Base-by-base conservation (phyloP, 2,329 filamentous ascomycete species). In the Trichophyton schoenleinii region DNA sequence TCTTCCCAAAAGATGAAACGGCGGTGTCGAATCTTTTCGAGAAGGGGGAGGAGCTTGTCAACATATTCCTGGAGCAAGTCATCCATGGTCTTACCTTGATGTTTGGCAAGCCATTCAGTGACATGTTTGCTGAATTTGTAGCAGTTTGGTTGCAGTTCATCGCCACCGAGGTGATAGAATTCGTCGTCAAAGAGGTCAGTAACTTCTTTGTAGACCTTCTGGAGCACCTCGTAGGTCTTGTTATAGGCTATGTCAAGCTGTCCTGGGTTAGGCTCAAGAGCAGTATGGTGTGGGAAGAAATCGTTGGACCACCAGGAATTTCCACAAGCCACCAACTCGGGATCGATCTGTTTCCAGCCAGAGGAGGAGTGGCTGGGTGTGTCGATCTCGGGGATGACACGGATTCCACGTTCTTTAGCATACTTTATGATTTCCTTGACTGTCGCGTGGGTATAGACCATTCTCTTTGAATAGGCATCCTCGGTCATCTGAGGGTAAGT, bases 221-320 rank as follows among this genome's bases (percentile, higher is more conserved):
- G 69, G 1, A 83, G 77, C 2, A 81, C 77, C 34, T 80, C 75
- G 67, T 83, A 83, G 2, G 80, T 82, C 65, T 79, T 78, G 72
- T 79, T 74, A 69, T 82, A 79, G 62, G 82, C 72, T 58, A 81
- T 78, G 63, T 83, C 80, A 58, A 83, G 75, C 64, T 83, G 80
- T 20, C 81, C 81, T 0, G 81, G 81, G 66, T 80, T 81, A 1
- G 81, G 81, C 71, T 83, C 72, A 7, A 82, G 79, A 61, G 78
- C 81, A 1, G 82, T 83, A 65, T 83, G 80, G 22, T 77, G 69
- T 0, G 75, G 62, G 77, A 77, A 84, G 64, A 74, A 70, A 62
- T 84, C 82, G 68, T 84, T 84, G 42, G 79, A 82, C 82, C 81
- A 84, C 81, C 81, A 84, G 22, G 78, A 78, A 69, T 84, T 72